Evolutionary conservation across 2,329 filamentous ascomycete genomes (phyloP).

Genomic region (Colletotrichum paranaense): DNA sequence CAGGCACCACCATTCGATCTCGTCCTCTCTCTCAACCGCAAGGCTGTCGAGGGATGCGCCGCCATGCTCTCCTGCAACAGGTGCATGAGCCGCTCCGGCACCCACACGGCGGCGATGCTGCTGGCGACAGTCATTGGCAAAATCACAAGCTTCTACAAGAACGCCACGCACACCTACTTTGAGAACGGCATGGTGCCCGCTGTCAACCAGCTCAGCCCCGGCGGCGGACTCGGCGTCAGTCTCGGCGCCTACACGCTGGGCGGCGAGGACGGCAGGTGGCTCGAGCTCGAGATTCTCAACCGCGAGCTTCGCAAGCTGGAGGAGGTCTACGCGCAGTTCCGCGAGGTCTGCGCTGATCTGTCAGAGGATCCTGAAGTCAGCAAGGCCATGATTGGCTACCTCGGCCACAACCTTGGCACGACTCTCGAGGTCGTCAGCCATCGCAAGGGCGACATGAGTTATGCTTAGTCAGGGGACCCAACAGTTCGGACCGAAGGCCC

Average conservation of each 20-base stretch:
- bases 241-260: slow-evolving; percentile 58
- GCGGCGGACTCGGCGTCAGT: slow-evolving; percentile 49
- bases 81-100: slow-evolving; percentile 57
- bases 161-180: slow-evolving; percentile 52
- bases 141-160: slow-evolving; percentile 59
- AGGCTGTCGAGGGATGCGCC: slow-evolving; percentile 60
- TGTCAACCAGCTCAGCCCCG: slow-evolving; percentile 32
- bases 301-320: slow-evolving; percentile 61
- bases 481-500: background rate
- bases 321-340: slow-evolving; percentile 57
- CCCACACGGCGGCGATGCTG: slow-evolving; percentile 59
- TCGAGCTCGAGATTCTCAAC: slow-evolving; percentile 60
- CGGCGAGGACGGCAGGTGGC: slow-evolving; percentile 57
- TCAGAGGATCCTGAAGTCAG: slow-evolving; percentile 56
- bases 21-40: slow-evolving; percentile 57
- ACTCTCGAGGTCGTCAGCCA: slow-evolving; percentile 55
- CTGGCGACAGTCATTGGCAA: slow-evolving; percentile 62
- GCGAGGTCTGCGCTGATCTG: slow-evolving; percentile 52
- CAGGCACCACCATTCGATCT: slow-evolving; percentile 54
- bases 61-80: slow-evolving; percentile 57
- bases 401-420: slow-evolving; percentile 55
- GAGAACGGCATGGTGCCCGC: slow-evolving; percentile 40
- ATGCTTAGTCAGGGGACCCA: slow-evolving; percentile 35
- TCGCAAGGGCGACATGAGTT: slow-evolving; percentile 47
- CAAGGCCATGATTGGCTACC: slow-evolving; percentile 57